Evolutionary conservation across 2,329 filamentous ascomycete genomes (phyloP), one percentile per base, ranked within the genome.

Genomic region (Aquanectria penicillioides): DNA sequence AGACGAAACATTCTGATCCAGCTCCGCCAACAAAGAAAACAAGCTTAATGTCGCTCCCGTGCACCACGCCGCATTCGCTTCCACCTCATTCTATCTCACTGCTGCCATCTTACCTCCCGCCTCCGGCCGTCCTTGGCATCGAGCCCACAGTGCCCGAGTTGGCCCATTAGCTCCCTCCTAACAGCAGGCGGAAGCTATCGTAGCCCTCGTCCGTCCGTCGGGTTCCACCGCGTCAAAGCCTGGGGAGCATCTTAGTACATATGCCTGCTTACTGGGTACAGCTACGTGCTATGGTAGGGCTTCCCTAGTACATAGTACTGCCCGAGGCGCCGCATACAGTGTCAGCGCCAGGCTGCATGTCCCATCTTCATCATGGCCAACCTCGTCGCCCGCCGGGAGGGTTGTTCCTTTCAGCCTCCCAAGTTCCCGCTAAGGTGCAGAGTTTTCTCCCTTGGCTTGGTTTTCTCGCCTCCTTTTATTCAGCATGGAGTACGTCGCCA

Each of bases 361-460:
- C n/a, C n/a, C n/a, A n/a, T n/a, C n/a, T n/a, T n/a, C n/a, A n/a
- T n/a, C n/a, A n/a, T n/a, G n/a, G n/a, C n/a, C n/a, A n/a, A n/a
- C n/a, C n/a, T n/a, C n/a, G n/a, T n/a, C n/a, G n/a, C n/a, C n/a
- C n/a, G n/a, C n/a, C n/a, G n/a, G n/a, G n/a, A n/a, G n/a, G n/a
- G n/a, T n/a, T n/a, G n/a, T n/a, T 34, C 28, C 62, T 48, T 40
- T 29, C 36, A 43, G 47, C 47, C 49, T 51, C 23, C 46, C 43
- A 44, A 15, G 11, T 47, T 38, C 8, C 37, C 43, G 48, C 36
- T 15, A 34, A 5, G 36, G 20, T 47, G 61, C 66, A 68, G 65
- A 68, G 63, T 68, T 68, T 68, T 68, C 54, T 56, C 34, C 59
- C 62, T n/a, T n/a, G n/a, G n/a, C n/a, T n/a, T n/a, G n/a, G n/a